These are phyloP conservation scores for Ceratocystiopsis sp. DNA, from an alignment of 2,329 filamentous ascomycete genomes.

Conservation along the genomic window DNA sequence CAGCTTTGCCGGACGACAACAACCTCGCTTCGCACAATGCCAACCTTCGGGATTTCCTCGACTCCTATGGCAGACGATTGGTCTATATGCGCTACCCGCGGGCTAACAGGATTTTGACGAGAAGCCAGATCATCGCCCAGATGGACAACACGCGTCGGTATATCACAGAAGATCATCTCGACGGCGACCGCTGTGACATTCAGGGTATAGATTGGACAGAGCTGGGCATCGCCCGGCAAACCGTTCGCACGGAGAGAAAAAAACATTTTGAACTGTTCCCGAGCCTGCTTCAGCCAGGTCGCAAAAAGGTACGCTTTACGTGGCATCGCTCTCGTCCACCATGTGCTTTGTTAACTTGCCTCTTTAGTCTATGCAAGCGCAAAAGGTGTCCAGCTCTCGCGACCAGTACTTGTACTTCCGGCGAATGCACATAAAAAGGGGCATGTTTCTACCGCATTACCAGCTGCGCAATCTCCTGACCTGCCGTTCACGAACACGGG, in stretches of 20 bases:
- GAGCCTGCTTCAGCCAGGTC: conserved; percentile 31
- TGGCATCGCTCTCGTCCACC: no score
- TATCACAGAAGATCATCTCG: conserved; percentile 27
- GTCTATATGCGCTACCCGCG: no score
- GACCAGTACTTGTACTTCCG: conserved; percentile 42
- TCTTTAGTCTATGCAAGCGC: no score
- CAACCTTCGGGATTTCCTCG: no score
- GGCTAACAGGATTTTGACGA: no score
- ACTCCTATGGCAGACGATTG: no score
- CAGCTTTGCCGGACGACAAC: no score
- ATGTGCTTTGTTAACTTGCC: no score
- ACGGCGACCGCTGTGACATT: conserved; percentile 38
- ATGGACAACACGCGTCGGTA: conserved; percentile 6
- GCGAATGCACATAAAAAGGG: conserved; percentile 34
- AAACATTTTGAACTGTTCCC: conserved; percentile 40
- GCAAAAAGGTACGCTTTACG: conserved; percentile 27
- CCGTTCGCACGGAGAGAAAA: conserved; percentile 30
- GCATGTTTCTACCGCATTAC: conserved; percentile 44
- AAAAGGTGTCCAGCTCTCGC: no score
- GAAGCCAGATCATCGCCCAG: conserved; percentile 12
- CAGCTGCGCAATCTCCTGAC: conserved; percentile 47
- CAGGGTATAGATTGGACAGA: conserved; percentile 42
- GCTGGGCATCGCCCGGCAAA: conserved; percentile 31
- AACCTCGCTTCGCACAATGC: no score
- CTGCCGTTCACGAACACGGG: conserved; percentile 34